Evolutionary conservation across 768 basidiomycete genomes (phyloP).

Genomic region (Gelatoporia subvermispora): DNA sequence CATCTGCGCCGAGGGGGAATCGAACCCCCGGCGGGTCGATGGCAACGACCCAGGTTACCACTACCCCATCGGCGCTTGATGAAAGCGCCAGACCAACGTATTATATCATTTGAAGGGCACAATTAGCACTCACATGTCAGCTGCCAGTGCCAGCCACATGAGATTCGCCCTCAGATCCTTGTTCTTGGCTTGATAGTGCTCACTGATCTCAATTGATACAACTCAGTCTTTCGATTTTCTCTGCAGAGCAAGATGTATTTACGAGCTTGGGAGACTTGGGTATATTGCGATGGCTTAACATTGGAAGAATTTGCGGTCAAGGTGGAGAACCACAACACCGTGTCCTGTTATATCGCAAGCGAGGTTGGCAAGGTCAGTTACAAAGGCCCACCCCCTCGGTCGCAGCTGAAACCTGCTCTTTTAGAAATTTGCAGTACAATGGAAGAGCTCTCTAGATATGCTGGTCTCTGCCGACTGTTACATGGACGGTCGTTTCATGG

Average conservation of each 20-base stretch:
- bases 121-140: too few relatives aligned
- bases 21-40: slow-evolving; percentile 84
- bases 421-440: slow-evolving; percentile 11
- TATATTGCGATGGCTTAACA: slow-evolving; percentile 13
- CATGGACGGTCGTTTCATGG: slow-evolving; percentile 15
- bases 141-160: too few relatives aligned
- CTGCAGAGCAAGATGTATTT: not conserved
- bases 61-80: slow-evolving; percentile 22
- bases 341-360: slow-evolving; percentile 14
- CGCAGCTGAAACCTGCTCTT: not conserved
- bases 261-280: slow-evolving; percentile 9
- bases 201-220: too few relatives aligned
- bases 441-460: slow-evolving; percentile 9
- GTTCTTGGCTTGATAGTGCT: too few relatives aligned
- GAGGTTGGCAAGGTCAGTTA: slow-evolving; percentile 12
- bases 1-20: slow-evolving; percentile 51
- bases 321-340: slow-evolving; percentile 8
- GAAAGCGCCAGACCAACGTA: too few relatives aligned
- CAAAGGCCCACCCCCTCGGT: not conserved
- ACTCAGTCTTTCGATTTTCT: too few relatives aligned
- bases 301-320: slow-evolving; percentile 8
- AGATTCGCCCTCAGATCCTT: too few relatives aligned
- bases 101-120: too few relatives aligned
- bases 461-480: slow-evolving; percentile 8
- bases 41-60: slow-evolving; percentile 33